A percentile compares a stretch with the other conserved stretches of the same genome.
phyloP scores from a whole-genome alignment of 108 stramenopile genomes.

The Parietichytrium sp. region DNA sequence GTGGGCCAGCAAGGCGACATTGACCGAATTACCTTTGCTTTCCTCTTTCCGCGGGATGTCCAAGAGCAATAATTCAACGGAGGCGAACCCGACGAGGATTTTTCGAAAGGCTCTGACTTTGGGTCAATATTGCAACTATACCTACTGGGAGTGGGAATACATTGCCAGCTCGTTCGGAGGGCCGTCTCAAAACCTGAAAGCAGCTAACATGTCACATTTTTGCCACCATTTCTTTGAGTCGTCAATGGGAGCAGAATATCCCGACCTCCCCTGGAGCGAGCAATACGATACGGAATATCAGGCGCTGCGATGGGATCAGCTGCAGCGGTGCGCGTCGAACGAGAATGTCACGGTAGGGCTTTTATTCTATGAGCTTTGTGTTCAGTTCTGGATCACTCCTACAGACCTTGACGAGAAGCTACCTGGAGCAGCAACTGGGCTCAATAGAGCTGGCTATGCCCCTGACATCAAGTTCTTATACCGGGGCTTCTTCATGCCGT shows the following conservation, averaged over 20 bases:
- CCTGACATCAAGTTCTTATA: neutral
- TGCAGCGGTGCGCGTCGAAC: neutral
- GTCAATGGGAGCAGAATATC: neutral
- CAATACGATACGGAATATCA: neutral
- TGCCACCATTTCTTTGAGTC: constrained; percentile 25
- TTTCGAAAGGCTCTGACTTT: neutral
- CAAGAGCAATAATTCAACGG: too few relatives aligned
- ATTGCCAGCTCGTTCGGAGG: too few relatives aligned
- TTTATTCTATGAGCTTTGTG: neutral
- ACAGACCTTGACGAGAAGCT: neutral
- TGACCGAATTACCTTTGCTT: neutral
- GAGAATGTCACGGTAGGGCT: neutral
- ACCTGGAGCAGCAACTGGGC: neutral
- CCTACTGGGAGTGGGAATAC: neutral
- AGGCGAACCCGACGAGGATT: neutral
- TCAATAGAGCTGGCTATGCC: neutral
- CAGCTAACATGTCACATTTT: neutral
- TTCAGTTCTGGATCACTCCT: constrained; percentile 27
- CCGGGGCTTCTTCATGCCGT: neutral
- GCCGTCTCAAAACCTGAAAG: too few relatives aligned
- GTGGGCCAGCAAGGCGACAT: neutral
- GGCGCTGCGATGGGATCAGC: neutral
- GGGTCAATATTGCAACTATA: neutral
- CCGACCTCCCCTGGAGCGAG: too few relatives aligned
- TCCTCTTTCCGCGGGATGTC: constrained; percentile 29